A percentile compares a stretch with the other conserved stretches of the same genome.
Conservation (phyloP, 352 stramenopile species). For the Phytophthora meadii region DNA sequence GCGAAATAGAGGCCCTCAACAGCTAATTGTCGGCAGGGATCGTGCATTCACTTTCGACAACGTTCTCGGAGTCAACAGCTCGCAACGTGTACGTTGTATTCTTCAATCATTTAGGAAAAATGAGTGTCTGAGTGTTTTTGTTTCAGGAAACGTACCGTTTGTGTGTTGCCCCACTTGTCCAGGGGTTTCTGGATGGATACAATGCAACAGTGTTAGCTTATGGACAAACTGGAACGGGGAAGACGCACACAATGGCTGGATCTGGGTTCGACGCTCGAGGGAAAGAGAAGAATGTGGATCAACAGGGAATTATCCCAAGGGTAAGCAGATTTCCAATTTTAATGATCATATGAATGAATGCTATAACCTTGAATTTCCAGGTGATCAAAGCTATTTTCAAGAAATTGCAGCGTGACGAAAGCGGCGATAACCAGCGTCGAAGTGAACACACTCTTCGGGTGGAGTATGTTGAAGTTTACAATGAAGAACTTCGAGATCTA, state of each 20-base stretch:
- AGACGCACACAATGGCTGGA: conserved; percentile 96
- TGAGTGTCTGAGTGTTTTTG: neutral
- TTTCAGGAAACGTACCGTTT: conserved; percentile 69
- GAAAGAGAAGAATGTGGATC: conserved; percentile 63
- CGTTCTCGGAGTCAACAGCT: conserved; percentile 77
- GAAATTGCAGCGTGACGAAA: conserved; percentile 54
- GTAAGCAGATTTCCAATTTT: conserved; percentile 35
- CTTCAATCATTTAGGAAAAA: neutral
- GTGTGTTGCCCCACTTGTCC: conserved; percentile 73
- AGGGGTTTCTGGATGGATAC: conserved; percentile 85
- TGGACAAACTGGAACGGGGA: conserved; percentile 91
- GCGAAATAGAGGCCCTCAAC: conserved; percentile 41
- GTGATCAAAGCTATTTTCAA: conserved; percentile 81
- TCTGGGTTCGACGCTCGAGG: conserved; percentile 52
- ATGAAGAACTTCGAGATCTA: conserved; percentile 97
- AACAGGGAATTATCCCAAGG: conserved; percentile 88
- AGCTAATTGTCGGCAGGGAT: conserved; percentile 86
- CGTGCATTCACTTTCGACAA: conserved; percentile 91
- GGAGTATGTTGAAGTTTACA: conserved; percentile 99
- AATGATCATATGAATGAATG: neutral
- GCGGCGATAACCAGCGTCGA: conserved; percentile 36
- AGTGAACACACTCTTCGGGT: conserved; percentile 91
- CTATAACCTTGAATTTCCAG: conserved; percentile 20
- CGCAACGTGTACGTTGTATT: conserved; percentile 55
- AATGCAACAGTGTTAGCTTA: conserved; percentile 88